These are phyloP conservation scores for Cystobasidium onofrii DNA, from an alignment of 768 basidiomycete species.

Conservation along the genomic window DNA sequence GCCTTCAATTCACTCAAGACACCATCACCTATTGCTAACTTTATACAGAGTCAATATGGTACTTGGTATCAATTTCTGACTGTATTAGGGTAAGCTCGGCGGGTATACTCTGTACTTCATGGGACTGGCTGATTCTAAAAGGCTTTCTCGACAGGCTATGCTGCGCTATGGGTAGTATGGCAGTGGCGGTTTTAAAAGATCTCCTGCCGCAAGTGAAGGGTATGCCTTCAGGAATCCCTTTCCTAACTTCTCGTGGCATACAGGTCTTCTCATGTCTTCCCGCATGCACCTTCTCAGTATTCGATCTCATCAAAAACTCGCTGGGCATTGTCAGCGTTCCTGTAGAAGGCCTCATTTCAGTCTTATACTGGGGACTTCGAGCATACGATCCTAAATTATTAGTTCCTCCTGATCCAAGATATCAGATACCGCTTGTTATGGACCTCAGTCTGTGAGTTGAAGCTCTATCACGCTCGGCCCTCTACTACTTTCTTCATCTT, in stretches of 20 bases:
- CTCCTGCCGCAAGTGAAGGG: constrained; percentile 25
- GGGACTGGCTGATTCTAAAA: too few relatives aligned
- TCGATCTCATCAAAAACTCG: constrained; percentile 33
- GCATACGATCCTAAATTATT: constrained; percentile 36
- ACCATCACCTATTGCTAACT: constrained; percentile 1
- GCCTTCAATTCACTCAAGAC: constrained; percentile 21
- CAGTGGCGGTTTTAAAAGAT: constrained; percentile 36
- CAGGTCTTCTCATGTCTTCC: background rate
- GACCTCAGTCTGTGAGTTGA: constrained; percentile 38
- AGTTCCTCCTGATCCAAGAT: constrained; percentile 32
- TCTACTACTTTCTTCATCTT: background rate
- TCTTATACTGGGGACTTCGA: constrained; percentile 39
- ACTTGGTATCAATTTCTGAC: constrained; percentile 28
- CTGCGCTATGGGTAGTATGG: constrained; percentile 29
- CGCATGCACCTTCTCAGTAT: background rate
- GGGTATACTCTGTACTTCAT: too few relatives aligned
- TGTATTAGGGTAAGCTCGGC: constrained; percentile 22
- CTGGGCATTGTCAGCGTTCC: constrained; percentile 35
- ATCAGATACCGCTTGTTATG: constrained; percentile 34
- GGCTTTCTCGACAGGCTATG: constrained; percentile 28
- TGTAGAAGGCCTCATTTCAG: constrained; percentile 34
- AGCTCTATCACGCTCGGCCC: too few relatives aligned
- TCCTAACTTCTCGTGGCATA: background rate
- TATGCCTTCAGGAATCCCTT: background rate
- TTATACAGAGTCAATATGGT: constrained; percentile 1